phyloP scores from a whole-genome alignment of 768 basidiomycete genomes.

The Termitomyces sp. region DNA sequence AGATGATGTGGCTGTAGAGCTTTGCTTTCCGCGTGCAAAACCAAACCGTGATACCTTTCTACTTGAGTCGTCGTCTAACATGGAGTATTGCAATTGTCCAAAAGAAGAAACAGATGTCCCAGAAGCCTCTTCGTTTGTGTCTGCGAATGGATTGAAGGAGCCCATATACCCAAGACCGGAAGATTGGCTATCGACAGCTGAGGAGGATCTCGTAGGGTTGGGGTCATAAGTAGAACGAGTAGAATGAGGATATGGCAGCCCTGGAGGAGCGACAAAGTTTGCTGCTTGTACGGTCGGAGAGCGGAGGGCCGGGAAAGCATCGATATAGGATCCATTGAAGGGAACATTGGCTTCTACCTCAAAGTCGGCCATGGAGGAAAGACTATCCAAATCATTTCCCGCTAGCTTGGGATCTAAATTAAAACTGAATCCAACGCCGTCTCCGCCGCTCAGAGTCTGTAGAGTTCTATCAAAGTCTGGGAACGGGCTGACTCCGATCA shows the following conservation, averaged over 20 bases:
- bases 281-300: conserved; percentile 23
- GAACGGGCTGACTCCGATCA: conserved; percentile 58
- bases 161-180: conserved; percentile 56
- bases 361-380: conserved; percentile 41
- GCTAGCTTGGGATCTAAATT: conserved; percentile 78
- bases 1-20: conserved; percentile 51
- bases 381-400: conserved; percentile 32
- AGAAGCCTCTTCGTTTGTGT: conserved; percentile 45
- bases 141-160: conserved; percentile 78
- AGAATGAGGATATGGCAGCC: conserved; percentile 41
- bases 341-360: conserved; percentile 49
- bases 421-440: conserved; percentile 76
- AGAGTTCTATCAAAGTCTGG: conserved; percentile 87
- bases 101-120: conserved; percentile 25
- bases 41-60: conserved; percentile 77
- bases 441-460: conserved; percentile 60
- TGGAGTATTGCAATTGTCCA: conserved; percentile 26
- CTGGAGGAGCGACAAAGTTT: conserved; percentile 44
- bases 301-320: conserved; percentile 64
- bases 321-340: conserved; percentile 59
- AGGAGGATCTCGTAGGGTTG: conserved; percentile 29
- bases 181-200: conserved; percentile 37
- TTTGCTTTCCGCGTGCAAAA: conserved; percentile 69
- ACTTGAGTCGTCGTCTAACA: conserved; percentile 51
- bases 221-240: conserved; percentile 55